phyloP scores from a whole-genome alignment of 1,284 basidiomycete genomes.

The Ganoderma sinense region DNA sequence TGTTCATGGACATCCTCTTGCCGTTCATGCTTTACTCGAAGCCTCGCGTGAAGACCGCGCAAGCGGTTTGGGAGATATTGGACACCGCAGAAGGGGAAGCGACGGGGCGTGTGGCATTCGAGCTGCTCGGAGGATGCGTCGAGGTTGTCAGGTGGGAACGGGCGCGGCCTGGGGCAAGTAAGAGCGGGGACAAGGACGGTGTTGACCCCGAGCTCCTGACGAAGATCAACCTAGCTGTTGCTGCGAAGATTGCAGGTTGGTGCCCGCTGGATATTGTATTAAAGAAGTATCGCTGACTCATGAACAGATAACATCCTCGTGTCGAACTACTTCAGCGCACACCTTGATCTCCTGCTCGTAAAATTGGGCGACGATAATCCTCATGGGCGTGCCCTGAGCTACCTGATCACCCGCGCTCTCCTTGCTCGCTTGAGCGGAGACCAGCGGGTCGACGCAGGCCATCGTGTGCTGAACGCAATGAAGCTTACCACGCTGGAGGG shows the following conservation, averaged over 20 bases:
- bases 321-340: slow-evolving; percentile 50
- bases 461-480: slow-evolving; percentile 55
- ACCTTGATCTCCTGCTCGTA: slow-evolving; percentile 52
- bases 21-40: slow-evolving; percentile 80
- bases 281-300: slow-evolving; percentile 7
- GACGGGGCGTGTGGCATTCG: slow-evolving; percentile 34
- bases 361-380: slow-evolving; percentile 58
- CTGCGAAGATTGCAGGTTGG: slow-evolving; percentile 68
- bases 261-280: background rate
- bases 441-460: slow-evolving; percentile 62
- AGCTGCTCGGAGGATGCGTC: slow-evolving; percentile 57
- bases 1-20: slow-evolving; percentile 73
- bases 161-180: slow-evolving; percentile 36
- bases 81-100: slow-evolving; percentile 40
- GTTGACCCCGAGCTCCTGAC: slow-evolving; percentile 54
- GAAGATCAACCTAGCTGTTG: slow-evolving; percentile 58
- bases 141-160: slow-evolving; percentile 48
- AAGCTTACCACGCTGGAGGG: slow-evolving; percentile 50
- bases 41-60: slow-evolving; percentile 66
- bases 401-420: slow-evolving; percentile 65
- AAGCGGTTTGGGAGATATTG: slow-evolving; percentile 71
- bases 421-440: slow-evolving; percentile 61
- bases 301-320: slow-evolving; percentile 65
- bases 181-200: slow-evolving; percentile 43
- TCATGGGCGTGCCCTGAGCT: slow-evolving; percentile 63